Percentiles rank a stretch among this genome's conserved stretches.
phyloP scores from a whole-genome alignment of 164 flowering plant species.

The Berberis vulgaris region DNA sequence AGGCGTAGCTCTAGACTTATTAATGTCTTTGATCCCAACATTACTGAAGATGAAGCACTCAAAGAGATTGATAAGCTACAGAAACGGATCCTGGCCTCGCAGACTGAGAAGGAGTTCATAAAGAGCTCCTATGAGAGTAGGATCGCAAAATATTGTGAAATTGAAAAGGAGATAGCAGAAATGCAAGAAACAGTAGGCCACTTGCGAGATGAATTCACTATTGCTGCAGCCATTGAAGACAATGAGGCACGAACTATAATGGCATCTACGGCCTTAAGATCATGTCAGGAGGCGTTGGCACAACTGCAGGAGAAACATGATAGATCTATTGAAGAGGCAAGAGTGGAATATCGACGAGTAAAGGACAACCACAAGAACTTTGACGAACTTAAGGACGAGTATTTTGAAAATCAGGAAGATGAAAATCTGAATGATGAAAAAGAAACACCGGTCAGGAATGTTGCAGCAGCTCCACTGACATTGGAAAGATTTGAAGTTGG shows the following conservation, averaged over 20 bases:
- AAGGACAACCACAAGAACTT: constrained; percentile 40
- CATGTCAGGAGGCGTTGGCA: constrained; percentile 47
- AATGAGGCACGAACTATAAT: constrained; percentile 66
- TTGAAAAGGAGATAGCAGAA: constrained; percentile 53
- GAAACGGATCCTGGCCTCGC: constrained; percentile 56
- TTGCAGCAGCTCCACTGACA: constrained; percentile 7
- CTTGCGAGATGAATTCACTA: constrained; percentile 64
- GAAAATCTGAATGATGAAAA: constrained; percentile 10
- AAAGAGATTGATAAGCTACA: constrained; percentile 52
- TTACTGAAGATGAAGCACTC: constrained; percentile 21
- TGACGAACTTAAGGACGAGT: constrained; percentile 22
- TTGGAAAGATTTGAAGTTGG: neutral
- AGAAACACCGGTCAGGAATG: neutral
- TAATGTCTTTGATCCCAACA: constrained; percentile 1
- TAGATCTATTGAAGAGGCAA: constrained; percentile 35
- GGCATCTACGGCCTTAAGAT: constrained; percentile 55
- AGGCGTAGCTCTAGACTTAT: constrained; percentile 4
- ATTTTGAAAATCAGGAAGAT: constrained; percentile 7
- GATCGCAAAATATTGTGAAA: constrained; percentile 48
- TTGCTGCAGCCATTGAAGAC: constrained; percentile 50
- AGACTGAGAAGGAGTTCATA: constrained; percentile 77
- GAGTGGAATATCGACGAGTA: constrained; percentile 34
- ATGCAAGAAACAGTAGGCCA: constrained; percentile 41
- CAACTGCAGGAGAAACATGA: constrained; percentile 50
- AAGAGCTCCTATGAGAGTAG: constrained; percentile 51